These are phyloP conservation scores for Mycena venus DNA, from an alignment of 768 basidiomycete species.

Conservation along the genomic window DNA sequence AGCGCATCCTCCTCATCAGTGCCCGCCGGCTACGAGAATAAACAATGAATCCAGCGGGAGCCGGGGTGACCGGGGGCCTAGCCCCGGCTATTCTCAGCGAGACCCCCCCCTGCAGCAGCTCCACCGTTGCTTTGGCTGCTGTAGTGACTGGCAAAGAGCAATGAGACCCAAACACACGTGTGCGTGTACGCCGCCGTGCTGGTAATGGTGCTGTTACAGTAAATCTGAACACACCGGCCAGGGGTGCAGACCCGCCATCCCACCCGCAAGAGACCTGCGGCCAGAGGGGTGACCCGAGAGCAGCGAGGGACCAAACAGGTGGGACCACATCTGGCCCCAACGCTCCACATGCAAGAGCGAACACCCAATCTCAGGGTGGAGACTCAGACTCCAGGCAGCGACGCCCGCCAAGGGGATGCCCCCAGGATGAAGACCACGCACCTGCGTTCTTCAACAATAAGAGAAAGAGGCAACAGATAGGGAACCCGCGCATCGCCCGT, in stretches of 20 bases:
- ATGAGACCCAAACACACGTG: not conserved
- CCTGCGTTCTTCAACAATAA: not conserved
- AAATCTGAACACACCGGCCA: not conserved
- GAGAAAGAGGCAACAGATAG: no score
- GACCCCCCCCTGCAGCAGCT: no score
- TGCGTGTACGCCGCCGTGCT: not conserved
- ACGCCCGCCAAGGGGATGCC: not conserved
- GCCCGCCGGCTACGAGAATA: not conserved
- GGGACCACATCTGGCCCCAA: not conserved
- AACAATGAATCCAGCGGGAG: not conserved
- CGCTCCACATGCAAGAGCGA: not conserved
- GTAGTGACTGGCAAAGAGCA: not conserved
- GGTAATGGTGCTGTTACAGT: not conserved
- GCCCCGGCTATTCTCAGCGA: no score
- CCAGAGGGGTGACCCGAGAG: not conserved
- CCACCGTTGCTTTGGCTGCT: not conserved
- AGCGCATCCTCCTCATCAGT: not conserved
- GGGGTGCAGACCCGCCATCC: not conserved
- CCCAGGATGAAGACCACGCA: not conserved
- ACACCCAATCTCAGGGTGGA: not conserved
- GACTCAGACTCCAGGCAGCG: not conserved
- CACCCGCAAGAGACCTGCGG: not conserved
- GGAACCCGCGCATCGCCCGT: not conserved
- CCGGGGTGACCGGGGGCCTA: not conserved
- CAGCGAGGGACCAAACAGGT: no score